Base-by-base conservation (phyloP, 495 filamentous ascomycete genomes). In the Aspergillus egyptiacus region DNA sequence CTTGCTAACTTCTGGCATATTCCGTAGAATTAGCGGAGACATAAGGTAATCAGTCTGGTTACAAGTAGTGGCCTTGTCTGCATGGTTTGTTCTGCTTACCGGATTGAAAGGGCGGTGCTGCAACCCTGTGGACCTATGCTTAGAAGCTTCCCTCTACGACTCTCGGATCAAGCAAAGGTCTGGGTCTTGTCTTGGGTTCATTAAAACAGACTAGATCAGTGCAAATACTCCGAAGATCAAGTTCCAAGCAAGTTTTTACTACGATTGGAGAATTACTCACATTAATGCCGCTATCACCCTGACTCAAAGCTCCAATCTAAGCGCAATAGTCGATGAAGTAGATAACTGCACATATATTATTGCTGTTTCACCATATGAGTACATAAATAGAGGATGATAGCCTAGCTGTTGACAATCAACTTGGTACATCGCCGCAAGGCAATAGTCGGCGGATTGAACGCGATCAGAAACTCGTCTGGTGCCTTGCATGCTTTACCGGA, bases 331-430 rank as follows among this genome's bases (percentile, higher is more conserved):
- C 15, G 14, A 19, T 18, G 10, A 13, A 14, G 17, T 43, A 23
- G 17, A 33, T 27, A 27, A 50, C 10, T 36, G 18, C 48, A 18
- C 30, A 30, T 34, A 14, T 2, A 33, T 34, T 35, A 22, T 27
- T n/a, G n/a, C n/a, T 41, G 31, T 20, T 32, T 23, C 28, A 28
- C 37, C 23, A 47, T 32, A 39, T 39, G 28, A 33, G 41, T 44
- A 44, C 41, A 44, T 44, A 15, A 32, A 33, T 22, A 18, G 7
- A 32, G 41, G 41, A 28, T 20, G 10, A 35, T 11, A 13, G 28
- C 28, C 28, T 31, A 31, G n/a, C 28, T 4, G 28, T 31, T 31
- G 25, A 27, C 25, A 27, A 27, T 10, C 25, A 27, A 27, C 25
- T 27, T 5, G 25, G 10, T 27, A 27, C n/a, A 38, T 11, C 2